phyloP scores from a whole-genome alignment of 345 rosid genomes.

The Eucalyptus victrix region DNA sequence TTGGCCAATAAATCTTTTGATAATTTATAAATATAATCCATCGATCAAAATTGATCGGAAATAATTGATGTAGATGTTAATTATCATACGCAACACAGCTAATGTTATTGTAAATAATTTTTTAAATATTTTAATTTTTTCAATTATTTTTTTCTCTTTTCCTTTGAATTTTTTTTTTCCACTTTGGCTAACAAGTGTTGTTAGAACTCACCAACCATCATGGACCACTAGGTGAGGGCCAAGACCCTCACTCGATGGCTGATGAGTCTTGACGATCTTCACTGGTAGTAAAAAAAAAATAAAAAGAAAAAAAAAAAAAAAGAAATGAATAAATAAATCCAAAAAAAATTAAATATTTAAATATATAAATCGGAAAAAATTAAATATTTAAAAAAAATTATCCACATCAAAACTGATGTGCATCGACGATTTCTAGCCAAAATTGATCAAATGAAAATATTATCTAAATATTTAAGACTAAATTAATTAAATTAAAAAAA shows the following conservation, averaged over 20 bases:
- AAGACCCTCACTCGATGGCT: background rate
- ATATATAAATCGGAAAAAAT: too few relatives aligned
- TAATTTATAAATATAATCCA: background rate
- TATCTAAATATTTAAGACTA: fast-evolving
- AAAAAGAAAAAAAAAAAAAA: too few relatives aligned
- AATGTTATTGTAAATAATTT: fast-evolving
- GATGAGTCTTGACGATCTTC: background rate
- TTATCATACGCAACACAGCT: fast-evolving
- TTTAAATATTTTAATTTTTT: background rate
- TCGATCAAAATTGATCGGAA: fast-evolving
- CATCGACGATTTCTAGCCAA: fast-evolving
- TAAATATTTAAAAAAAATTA: too few relatives aligned
- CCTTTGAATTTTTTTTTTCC: too few relatives aligned
- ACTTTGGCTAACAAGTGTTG: background rate
- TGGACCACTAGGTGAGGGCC: too few relatives aligned
- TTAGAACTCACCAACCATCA: background rate
- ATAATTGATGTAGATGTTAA: background rate
- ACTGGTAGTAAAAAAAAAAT: too few relatives aligned
- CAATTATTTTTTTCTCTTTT: too few relatives aligned
- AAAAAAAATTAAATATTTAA: too few relatives aligned
- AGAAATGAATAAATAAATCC: too few relatives aligned
- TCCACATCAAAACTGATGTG: fast-evolving
- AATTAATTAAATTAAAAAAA: too few relatives aligned
- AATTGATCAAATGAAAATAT: fast-evolving
- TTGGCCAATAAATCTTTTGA: too few relatives aligned